These are phyloP conservation scores for Penicillium pulvis DNA, from an alignment of 495 filamentous ascomycete species.

Conservation along the genomic window DNA sequence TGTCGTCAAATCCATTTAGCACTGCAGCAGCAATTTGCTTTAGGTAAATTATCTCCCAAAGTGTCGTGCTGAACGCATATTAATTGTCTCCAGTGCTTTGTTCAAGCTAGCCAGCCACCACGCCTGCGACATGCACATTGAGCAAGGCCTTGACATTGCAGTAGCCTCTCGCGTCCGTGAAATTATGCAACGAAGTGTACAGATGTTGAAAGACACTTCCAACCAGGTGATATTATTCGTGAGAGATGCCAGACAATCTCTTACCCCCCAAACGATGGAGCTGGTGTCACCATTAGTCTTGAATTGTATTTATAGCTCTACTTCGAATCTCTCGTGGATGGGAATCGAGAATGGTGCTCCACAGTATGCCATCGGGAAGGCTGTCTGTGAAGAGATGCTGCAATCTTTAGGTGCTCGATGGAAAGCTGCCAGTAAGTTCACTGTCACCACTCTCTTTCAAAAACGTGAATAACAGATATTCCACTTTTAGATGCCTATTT, in stretches of 20 bases:
- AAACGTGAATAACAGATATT: background rate
- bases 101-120: constrained; percentile 2
- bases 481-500: background rate
- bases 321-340: constrained; percentile 1
- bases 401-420: background rate
- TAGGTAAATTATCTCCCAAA: background rate
- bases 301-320: constrained; percentile 1
- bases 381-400: background rate
- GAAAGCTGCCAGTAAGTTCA: background rate
- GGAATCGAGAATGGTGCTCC: background rate
- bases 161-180: background rate
- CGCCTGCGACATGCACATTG: background rate
- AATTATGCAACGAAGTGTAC: constrained; percentile 1
- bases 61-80: background rate
- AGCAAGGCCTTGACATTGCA: background rate
- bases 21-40: constrained; percentile 1
- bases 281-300: background rate
- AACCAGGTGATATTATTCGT: background rate
- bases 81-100: background rate
- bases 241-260: background rate
- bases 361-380: constrained; percentile 1
- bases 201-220: constrained; percentile 4
- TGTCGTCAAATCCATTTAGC: background rate
- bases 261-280: background rate
- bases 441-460: background rate